Conservation (phyloP, 306 rosid species). For the Spatholobus suberectus region DNA sequence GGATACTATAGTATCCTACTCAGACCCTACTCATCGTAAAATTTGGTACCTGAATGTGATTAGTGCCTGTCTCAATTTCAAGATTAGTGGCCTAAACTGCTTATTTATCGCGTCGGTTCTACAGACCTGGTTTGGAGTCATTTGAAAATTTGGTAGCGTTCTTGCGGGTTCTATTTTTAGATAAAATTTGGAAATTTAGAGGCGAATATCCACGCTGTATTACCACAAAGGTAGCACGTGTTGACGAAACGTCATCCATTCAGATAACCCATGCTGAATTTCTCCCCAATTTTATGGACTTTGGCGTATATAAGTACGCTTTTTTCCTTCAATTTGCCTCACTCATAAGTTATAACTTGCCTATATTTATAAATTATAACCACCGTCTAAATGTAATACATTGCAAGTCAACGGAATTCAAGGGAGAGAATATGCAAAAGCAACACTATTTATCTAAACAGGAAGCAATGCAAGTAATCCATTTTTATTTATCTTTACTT, state of each 20-base stretch:
- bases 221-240: background rate
- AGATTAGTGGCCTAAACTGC: background rate
- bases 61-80: background rate
- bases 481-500: background rate
- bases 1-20: no score
- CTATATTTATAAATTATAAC: background rate
- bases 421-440: background rate
- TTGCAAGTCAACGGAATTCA: background rate
- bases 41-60: background rate
- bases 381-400: background rate
- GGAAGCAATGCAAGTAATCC: background rate
- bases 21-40: no score
- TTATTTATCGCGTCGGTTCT: background rate
- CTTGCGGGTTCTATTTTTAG: background rate
- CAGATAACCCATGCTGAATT: background rate
- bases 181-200: background rate
- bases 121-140: background rate
- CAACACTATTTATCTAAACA: background rate
- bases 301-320: background rate
- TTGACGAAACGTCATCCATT: background rate
- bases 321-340: background rate
- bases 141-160: background rate
- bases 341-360: background rate
- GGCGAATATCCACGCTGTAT: background rate
- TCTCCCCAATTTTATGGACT: slow-evolving; percentile 2